These are phyloP conservation scores for Moniliophthora roreri DNA, from an alignment of 1,284 basidiomycete species.

Conservation along the genomic window DNA sequence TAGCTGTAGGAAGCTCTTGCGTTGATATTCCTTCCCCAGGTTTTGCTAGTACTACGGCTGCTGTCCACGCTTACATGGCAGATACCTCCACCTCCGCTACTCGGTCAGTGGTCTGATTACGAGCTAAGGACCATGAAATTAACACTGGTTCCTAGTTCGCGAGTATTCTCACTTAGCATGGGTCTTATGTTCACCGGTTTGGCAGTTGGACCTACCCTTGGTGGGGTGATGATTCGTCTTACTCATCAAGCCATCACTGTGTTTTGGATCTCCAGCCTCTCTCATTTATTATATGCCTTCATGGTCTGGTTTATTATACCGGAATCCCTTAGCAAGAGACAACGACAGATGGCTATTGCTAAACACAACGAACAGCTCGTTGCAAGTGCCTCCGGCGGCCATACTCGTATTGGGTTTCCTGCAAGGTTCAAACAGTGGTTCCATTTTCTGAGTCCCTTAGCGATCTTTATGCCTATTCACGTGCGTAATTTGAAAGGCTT, in stretches of 20 bases:
- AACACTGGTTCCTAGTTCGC: slow-evolving; percentile 41
- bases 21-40: slow-evolving; percentile 36
- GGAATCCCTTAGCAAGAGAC: slow-evolving; percentile 62
- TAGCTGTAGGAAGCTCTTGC: not conserved
- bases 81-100: slow-evolving; percentile 52
- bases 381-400: slow-evolving; percentile 23
- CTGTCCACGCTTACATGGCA: slow-evolving; percentile 61
- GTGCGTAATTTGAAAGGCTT: slow-evolving; percentile 33
- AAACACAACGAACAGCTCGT: slow-evolving; percentile 34
- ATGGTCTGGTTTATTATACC: slow-evolving; percentile 66
- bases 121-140: not conserved
- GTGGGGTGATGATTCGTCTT: slow-evolving; percentile 59
- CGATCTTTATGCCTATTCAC: slow-evolving; percentile 57
- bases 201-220: slow-evolving; percentile 58
- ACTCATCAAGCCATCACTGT: slow-evolving; percentile 61
- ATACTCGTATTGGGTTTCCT: slow-evolving; percentile 30
- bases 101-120: slow-evolving; percentile 37
- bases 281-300: slow-evolving; percentile 51
- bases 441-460: slow-evolving; percentile 64
- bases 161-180: slow-evolving; percentile 59
- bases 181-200: slow-evolving; percentile 41
- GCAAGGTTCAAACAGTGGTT: slow-evolving; percentile 39
- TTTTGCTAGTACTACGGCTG: slow-evolving; percentile 45
- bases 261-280: slow-evolving; percentile 62
- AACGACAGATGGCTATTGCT: slow-evolving; percentile 34